Conservation (phyloP, 116 monocot genomes). For the Cymodocea nodosa region DNA sequence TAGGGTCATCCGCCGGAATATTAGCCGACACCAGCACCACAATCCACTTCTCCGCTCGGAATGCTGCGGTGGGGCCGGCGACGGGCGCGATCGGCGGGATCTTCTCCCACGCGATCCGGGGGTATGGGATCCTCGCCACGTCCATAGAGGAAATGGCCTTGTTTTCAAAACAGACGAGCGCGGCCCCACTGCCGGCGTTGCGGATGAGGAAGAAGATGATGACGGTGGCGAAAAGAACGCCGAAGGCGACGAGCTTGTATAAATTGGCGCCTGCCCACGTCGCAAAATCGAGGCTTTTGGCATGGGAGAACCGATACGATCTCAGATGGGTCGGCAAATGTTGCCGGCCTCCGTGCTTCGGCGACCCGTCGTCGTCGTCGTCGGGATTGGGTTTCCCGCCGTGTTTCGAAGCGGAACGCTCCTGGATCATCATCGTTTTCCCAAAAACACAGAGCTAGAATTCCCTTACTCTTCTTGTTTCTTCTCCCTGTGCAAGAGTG, state of each 20-base stretch:
- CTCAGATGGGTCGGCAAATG: background rate
- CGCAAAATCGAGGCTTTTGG: conserved; percentile 41
- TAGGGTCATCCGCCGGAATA: conserved; percentile 26
- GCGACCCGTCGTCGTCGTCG: background rate
- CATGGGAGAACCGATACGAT: conserved; percentile 1
- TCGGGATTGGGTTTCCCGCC: conserved; percentile 2
- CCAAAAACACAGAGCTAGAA: background rate
- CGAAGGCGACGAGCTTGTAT: conserved; percentile 28
- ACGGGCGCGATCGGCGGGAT: conserved; percentile 33
- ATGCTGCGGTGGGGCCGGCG: conserved; percentile 44
- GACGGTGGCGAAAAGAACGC: conserved; percentile 33
- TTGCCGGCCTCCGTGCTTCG: background rate
- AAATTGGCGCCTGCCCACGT: conserved; percentile 50
- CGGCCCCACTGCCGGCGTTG: conserved; percentile 36
- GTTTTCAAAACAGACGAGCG: conserved; percentile 53
- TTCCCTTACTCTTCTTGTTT: background rate
- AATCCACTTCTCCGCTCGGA: conserved; percentile 76
- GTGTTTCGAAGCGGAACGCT: conserved; percentile 16
- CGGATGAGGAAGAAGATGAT: conserved; percentile 57
- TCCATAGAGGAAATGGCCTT: conserved; percentile 32
- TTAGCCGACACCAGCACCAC: conserved; percentile 41
- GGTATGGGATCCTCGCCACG: conserved; percentile 39
- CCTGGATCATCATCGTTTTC: conserved; percentile 40
- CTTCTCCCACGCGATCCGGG: conserved; percentile 34
- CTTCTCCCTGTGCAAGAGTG: background rate